A percentile compares a stretch with the other conserved stretches of the same genome.
Evolutionary conservation across 2,329 filamentous ascomycete species (phyloP).

Genomic region (Sporothrix pallida): DNA sequence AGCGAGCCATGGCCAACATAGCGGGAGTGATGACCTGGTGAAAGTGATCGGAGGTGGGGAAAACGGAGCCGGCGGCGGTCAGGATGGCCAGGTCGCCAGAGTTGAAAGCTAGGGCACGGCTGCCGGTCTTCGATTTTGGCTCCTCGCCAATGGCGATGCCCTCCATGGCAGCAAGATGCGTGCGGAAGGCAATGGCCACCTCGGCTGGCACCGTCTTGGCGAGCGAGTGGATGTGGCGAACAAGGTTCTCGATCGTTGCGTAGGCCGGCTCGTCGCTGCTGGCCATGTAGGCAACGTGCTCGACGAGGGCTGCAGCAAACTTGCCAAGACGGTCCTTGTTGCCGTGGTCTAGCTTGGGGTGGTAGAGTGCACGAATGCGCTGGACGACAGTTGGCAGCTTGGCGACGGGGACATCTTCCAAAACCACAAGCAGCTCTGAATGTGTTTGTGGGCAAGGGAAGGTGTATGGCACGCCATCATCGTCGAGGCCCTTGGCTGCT

Average conservation of each 20-base stretch:
- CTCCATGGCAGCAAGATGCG: conserved; percentile 67
- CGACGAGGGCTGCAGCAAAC: conserved; percentile 70
- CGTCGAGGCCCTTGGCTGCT: conserved; percentile 45
- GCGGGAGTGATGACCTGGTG: conserved; percentile 93
- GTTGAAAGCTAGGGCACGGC: conserved; percentile 58
- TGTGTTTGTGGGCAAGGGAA: conserved; percentile 84
- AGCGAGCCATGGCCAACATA: conserved; percentile 81
- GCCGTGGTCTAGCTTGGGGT: conserved; percentile 80
- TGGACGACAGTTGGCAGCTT: conserved; percentile 82
- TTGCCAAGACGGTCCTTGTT: conserved; percentile 82
- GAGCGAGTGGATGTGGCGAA: conserved; percentile 90
- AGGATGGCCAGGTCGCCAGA: conserved; percentile 81
- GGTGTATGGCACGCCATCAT: conserved; percentile 74
- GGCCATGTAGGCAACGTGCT: conserved; percentile 61
- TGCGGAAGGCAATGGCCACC: conserved; percentile 77
- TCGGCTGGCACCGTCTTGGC: conserved; percentile 82
- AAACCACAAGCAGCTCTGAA: conserved; percentile 72
- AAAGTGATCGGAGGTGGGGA: conserved; percentile 96
- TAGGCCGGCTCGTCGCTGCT: conserved; percentile 43
- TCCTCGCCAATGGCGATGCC: conserved; percentile 24
- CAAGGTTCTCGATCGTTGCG: conserved; percentile 66
- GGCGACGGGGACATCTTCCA: conserved; percentile 64
- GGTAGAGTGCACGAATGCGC: conserved; percentile 88
- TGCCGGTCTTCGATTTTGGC: conserved; percentile 35
- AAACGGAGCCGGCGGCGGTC: conserved; percentile 81